phyloP scores from a whole-genome alignment of 352 stramenopile genomes.

The Phytophthora ramorum region DNA sequence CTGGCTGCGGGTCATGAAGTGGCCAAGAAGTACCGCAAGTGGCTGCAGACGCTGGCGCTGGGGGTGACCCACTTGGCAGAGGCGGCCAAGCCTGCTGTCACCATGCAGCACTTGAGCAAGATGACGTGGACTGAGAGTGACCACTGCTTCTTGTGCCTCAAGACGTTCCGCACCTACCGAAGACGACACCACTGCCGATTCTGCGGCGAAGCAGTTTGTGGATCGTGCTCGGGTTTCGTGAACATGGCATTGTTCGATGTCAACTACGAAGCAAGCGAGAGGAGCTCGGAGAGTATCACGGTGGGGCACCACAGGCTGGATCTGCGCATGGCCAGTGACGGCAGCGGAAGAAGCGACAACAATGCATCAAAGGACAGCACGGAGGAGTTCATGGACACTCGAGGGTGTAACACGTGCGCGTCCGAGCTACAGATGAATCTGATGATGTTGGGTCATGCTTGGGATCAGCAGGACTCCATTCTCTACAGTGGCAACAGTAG shows the following conservation, averaged over 20 bases:
- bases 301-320: constrained; percentile 19
- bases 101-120: constrained; percentile 34
- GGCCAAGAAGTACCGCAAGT: constrained; percentile 63
- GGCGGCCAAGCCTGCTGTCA: constrained; percentile 31
- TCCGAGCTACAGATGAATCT: constrained; percentile 47
- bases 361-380: constrained; percentile 26
- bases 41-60: constrained; percentile 54
- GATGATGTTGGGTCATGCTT: constrained; percentile 15
- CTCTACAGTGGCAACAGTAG: constrained; percentile 24
- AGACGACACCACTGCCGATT: constrained; percentile 75
- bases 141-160: constrained; percentile 65
- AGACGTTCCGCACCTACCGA: constrained; percentile 65
- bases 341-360: constrained; percentile 19
- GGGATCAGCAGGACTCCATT: constrained; percentile 21
- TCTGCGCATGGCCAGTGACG: constrained; percentile 17
- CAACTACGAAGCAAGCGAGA: constrained; percentile 24
- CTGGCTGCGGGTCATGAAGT: constrained; percentile 29
- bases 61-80: constrained; percentile 49
- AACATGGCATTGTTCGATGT: constrained; percentile 45
- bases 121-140: constrained; percentile 59
- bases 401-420: constrained; percentile 43
- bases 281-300: constrained; percentile 12
- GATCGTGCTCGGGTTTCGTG: constrained; percentile 67
- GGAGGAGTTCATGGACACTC: constrained; percentile 43
- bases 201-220: constrained; percentile 71